Conservation (phyloP, 73 alveolate genomes). For the Stentor coeruleus region DNA sequence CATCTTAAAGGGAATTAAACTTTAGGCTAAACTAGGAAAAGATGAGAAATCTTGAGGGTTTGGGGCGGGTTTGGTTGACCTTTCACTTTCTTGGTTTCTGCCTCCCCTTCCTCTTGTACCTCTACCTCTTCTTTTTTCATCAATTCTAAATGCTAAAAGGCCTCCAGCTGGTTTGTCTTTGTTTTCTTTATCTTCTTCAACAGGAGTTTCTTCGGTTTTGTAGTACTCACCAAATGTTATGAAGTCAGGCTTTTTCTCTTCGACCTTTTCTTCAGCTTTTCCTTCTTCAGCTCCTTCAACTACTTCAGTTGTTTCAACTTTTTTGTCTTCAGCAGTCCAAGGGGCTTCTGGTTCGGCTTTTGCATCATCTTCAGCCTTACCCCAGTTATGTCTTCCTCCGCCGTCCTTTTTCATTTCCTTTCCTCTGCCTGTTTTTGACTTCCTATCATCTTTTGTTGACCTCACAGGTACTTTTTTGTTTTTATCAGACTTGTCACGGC, state of each 20-base stretch:
- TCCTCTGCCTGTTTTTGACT: background rate
- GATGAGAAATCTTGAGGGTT: background rate
- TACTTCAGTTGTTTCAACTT: too few species aligned
- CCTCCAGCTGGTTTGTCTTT: background rate
- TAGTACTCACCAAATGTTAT: background rate
- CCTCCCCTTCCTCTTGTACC: background rate
- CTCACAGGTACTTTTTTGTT: background rate
- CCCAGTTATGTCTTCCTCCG: conserved; percentile 5
- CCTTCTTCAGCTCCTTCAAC: background rate
- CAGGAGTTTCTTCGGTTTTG: background rate
- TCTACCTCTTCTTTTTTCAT: background rate
- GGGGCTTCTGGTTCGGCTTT: conserved; percentile 4
- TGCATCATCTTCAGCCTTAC: background rate
- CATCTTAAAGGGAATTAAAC: too few species aligned
- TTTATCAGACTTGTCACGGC: background rate
- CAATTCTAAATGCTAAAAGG: background rate
- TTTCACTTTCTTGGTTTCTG: too few species aligned
- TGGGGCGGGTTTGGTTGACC: too few species aligned
- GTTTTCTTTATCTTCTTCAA: background rate
- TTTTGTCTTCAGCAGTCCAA: background rate
- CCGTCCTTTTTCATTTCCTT: background rate
- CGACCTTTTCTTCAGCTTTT: background rate
- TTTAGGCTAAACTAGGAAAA: background rate
- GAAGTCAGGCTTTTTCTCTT: background rate
- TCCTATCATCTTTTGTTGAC: background rate